Evolutionary conservation across 139 green algal genomes (phyloP), one percentile per base, ranked within the genome.

Genomic region (Volvox africanus): DNA sequence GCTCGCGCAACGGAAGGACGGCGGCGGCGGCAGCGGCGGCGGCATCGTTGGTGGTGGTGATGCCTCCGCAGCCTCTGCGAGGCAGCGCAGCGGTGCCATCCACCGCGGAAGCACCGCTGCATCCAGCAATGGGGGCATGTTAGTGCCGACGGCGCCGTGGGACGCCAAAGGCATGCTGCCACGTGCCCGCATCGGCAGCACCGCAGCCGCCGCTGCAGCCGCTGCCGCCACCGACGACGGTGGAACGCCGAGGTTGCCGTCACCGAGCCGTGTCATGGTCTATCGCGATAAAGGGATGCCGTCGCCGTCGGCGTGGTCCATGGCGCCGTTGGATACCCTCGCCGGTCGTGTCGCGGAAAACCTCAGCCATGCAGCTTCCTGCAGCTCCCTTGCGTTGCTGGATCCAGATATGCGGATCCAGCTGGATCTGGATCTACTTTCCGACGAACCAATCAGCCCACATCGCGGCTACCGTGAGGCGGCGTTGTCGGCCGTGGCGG

Each of bases 401-500:
- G 80, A 86, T 71, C 26, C 80, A 17, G 80, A 86, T 11, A 2
- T 86, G 24, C 80, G 50, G 17, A 30, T n/a, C 14, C 80, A 86
- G 80, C 22, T 73, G 80, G 80, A 86, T 44, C 22, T 65, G 26
- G 36, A 84, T 24, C 20, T 55, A 55, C 14, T 79, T 30, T 73
- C 65, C 16, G 71, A 79, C 5, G 75, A 81, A 35, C 75, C 32
- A 18, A 24, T 22, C 30, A 81, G 75, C 32, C 75, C 33, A 18
- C 28, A 19, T 32, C 24, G 26, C 18, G 73, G 26, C 73, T n/a
- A 36, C 32, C 77, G 16, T 32, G 32, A 36, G 24, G 35, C 73
- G 73, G 76, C 79, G 79, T 22, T 28, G 44, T 44, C 79, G 79
- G 79, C 79, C 21, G 79, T 50, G 79, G 79, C 79, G 24, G 79